Conservation (phyloP, 495 filamentous ascomycete species). For the Aspergillus bertholletiae region DNA sequence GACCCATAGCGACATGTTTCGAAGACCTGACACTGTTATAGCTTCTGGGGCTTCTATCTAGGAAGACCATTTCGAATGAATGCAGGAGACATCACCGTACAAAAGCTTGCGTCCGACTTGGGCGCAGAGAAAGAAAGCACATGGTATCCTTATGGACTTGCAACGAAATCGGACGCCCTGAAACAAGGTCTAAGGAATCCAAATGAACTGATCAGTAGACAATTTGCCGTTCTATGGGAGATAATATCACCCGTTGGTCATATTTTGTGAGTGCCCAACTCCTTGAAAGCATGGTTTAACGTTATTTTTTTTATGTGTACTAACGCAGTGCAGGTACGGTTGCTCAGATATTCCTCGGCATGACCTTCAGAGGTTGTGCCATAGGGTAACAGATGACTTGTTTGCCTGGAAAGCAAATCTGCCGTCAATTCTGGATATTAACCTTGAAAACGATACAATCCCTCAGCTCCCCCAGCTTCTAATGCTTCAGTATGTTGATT, state of each 20-base stretch:
- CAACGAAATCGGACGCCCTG: slow-evolving; percentile 14
- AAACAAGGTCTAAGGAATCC: slow-evolving; percentile 30
- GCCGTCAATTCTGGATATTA: slow-evolving; percentile 37
- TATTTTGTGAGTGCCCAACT: slow-evolving; percentile 35
- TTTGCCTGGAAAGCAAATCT: slow-evolving; percentile 48
- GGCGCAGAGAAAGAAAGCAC: slow-evolving; percentile 30
- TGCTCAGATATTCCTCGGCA: slow-evolving; percentile 43
- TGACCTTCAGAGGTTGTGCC: slow-evolving; percentile 42
- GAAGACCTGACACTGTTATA: slow-evolving; percentile 10
- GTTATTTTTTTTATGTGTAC: background rate
- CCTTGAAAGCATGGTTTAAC: slow-evolving; percentile 8
- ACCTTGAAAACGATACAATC: slow-evolving; percentile 33
- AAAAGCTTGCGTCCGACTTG: slow-evolving; percentile 39
- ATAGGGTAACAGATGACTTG: slow-evolving; percentile 41
- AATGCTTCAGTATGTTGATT: slow-evolving; percentile 40
- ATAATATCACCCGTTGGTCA: slow-evolving; percentile 46
- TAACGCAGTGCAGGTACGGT: slow-evolving; percentile 30
- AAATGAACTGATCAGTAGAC: slow-evolving; percentile 39
- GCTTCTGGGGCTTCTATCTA: slow-evolving; percentile 49
- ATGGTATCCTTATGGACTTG: slow-evolving; percentile 46
- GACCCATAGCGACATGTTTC: background rate
- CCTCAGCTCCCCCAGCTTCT: slow-evolving; percentile 44
- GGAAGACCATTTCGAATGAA: slow-evolving; percentile 46
- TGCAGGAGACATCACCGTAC: slow-evolving; percentile 41
- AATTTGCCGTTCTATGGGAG: slow-evolving; percentile 47